Base-by-base conservation (phyloP, 257 asterid species). In the Cruciata laevipes region DNA sequence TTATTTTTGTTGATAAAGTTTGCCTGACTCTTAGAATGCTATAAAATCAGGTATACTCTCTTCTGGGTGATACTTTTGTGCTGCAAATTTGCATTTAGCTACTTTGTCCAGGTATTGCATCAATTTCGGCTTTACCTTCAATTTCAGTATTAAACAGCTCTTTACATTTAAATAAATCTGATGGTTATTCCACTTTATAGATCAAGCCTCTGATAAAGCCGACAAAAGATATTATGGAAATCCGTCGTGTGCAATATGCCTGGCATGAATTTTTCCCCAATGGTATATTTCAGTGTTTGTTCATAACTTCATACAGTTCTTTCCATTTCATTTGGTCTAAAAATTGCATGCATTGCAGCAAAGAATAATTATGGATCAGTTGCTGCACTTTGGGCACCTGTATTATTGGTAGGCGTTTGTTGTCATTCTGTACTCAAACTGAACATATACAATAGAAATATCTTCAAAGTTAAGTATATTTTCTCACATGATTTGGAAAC, bases 201-300 rank as follows among this genome's bases (percentile, higher is more conserved):
- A 90, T 94, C 79, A 90, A 82, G 82, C 97, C 99, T 68, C 74
- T 94, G 80, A 84, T 90, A 73, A 73, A 62, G 73, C 99, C 99
- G 73, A 94, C 99, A 20, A 78, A 85, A 79, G 90, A 82, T 67
- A 82, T 90, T 60, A 86, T 94, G 92, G 74, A 58, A 72, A 94
- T 94, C 77, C 80, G 58, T 37, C 87, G 25, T 30, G 89, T 90
- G 77, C 86, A 76, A 32, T 94, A 85, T 82, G 82, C 91, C 77
- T 94, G 99, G 99, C 99, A 94, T 21, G 97, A 94, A 78, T 81
- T 90, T 73, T 89, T 94, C 76, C 99, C 99, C 27, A 20, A 87
- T 72, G 97, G 99, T 87, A 83, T 44, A 69, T 71, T 70, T 68
- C 24, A 21, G 47, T 2, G 73, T 69, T 67, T 42, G 58, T 59